Evolutionary conservation across 192 early-diverging fungal genomes (phyloP).

Genomic region (Umbelopsis isabellina): DNA sequence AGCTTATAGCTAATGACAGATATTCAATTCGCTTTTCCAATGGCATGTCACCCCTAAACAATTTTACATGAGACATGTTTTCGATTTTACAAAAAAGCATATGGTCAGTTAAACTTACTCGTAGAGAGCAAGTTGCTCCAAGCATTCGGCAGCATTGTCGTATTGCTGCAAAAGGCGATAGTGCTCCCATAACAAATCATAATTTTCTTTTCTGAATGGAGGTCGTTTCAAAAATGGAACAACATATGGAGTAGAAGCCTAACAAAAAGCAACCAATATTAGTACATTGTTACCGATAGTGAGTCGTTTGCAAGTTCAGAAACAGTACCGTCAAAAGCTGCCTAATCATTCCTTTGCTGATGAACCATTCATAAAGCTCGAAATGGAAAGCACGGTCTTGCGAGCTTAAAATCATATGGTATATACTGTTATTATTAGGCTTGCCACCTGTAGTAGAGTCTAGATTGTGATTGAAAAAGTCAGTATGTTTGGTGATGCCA

Average conservation of each 20-base stretch:
- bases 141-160: conserved; percentile 36
- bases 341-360: conserved; percentile 15
- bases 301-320: conserved; percentile 52
- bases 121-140: conserved; percentile 6
- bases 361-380: conserved; percentile 34
- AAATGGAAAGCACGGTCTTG: conserved; percentile 35
- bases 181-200: conserved; percentile 32
- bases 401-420: conserved; percentile 19
- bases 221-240: conserved; percentile 29
- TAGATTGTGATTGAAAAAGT: not conserved
- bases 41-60: conserved; percentile 46
- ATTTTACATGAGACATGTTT: conserved; percentile 33
- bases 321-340: conserved; percentile 39
- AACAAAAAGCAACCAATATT: conserved; percentile 51
- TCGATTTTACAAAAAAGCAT: no score
- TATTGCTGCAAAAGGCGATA: conserved; percentile 21
- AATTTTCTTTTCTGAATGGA: not conserved
- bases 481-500: not conserved
- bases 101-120: conserved; percentile 32
- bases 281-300: conserved; percentile 27
- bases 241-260: conserved; percentile 38
- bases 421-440: conserved; percentile 29
- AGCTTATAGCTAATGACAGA: conserved; percentile 64
- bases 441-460: conserved; percentile 27
- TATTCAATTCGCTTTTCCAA: conserved; percentile 62